Evolutionary conservation across 148 eudicot genomes (phyloP).

Genomic region (Euryodendron excelsum): DNA sequence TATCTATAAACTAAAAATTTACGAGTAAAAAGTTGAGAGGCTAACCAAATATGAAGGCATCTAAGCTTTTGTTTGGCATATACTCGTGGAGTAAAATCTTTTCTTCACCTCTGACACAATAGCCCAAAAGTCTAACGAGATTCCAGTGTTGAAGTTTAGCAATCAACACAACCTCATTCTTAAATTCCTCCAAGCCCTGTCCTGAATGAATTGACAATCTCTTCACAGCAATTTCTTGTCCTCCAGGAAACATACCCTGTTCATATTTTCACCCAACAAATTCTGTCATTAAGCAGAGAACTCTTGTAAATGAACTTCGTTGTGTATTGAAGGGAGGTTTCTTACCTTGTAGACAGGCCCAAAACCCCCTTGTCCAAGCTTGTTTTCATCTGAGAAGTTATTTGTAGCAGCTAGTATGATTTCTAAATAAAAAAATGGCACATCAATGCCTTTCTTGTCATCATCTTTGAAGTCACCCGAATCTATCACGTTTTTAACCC

Average conservation of each 20-base stretch:
- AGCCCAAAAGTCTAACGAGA: constrained; percentile 18
- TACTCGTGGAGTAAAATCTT: constrained; percentile 21
- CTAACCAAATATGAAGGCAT: constrained; percentile 23
- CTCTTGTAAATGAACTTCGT: not conserved
- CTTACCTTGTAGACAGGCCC: constrained; percentile 25
- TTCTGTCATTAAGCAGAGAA: not conserved
- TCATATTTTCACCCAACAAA: not conserved
- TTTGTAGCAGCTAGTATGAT: constrained; percentile 16
- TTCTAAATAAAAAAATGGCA: constrained; percentile 17
- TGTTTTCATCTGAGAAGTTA: constrained; percentile 15
- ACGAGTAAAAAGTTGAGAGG: not conserved
- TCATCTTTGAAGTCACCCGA: constrained; percentile 5
- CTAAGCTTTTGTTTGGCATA: constrained; percentile 25
- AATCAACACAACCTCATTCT: constrained; percentile 18
- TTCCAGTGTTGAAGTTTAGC: constrained; percentile 23
- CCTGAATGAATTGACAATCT: constrained; percentile 16
- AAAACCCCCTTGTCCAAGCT: constrained; percentile 24
- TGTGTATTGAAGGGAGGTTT: not conserved
- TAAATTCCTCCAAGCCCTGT: constrained; percentile 20
- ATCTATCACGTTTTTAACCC: not conserved
- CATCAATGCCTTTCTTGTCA: constrained; percentile 15
- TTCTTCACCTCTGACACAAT: constrained; percentile 20
- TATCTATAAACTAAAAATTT: too few relatives aligned
- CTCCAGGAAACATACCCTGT: constrained; percentile 18
- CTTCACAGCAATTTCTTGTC: constrained; percentile 22